A percentile compares a stretch with the other conserved stretches of the same genome.
phyloP scores from a whole-genome alignment of 2,329 filamentous ascomycete genomes.

The Arachnopeziza araneosa region DNA sequence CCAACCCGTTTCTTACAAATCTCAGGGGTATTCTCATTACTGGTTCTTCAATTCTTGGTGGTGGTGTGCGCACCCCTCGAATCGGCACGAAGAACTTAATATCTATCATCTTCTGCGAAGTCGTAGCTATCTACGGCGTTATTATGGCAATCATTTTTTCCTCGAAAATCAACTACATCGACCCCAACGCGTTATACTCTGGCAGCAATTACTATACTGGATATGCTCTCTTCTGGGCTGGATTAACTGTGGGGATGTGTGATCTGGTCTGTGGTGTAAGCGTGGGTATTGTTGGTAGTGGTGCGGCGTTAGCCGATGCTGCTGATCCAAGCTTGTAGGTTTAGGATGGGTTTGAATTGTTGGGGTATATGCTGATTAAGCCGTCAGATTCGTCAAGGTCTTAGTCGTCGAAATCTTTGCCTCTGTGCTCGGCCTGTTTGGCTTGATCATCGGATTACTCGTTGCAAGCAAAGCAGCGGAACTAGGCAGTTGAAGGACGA shows the following conservation, averaged over 20 bases:
- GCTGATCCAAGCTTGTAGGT: conserved; percentile 83
- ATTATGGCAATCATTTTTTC: conserved; percentile 99
- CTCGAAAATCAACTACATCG: conserved; percentile 68
- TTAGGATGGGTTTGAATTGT: background rate
- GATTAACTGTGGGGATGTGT: conserved; percentile 89
- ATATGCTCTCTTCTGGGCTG: conserved; percentile 93
- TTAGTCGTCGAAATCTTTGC: conserved; percentile 99
- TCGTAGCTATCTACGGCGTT: conserved; percentile 98
- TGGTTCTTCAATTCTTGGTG: conserved; percentile 93
- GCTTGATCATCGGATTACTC: conserved; percentile 88
- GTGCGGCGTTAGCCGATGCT: conserved; percentile 92
- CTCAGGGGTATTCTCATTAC: conserved; percentile 97
- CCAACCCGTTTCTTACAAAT: conserved; percentile 8
- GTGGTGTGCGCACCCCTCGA: conserved; percentile 90
- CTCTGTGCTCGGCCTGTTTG: conserved; percentile 92
- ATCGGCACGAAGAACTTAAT: conserved; percentile 99
- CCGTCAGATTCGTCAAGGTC: conserved; percentile 86
- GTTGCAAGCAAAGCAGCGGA: conserved; percentile 78
- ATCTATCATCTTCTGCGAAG: conserved; percentile 99
- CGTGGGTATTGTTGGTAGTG: conserved; percentile 96
- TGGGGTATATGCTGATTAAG: background rate
- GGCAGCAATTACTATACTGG: conserved; percentile 87
- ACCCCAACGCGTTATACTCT: conserved; percentile 61
- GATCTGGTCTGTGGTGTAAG: conserved; percentile 94
- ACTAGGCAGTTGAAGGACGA: conserved; percentile 39